A percentile compares a stretch with the other conserved stretches of the same genome.
phyloP scores from a whole-genome alignment of 306 rosid species.

The Spatholobus suberectus region DNA sequence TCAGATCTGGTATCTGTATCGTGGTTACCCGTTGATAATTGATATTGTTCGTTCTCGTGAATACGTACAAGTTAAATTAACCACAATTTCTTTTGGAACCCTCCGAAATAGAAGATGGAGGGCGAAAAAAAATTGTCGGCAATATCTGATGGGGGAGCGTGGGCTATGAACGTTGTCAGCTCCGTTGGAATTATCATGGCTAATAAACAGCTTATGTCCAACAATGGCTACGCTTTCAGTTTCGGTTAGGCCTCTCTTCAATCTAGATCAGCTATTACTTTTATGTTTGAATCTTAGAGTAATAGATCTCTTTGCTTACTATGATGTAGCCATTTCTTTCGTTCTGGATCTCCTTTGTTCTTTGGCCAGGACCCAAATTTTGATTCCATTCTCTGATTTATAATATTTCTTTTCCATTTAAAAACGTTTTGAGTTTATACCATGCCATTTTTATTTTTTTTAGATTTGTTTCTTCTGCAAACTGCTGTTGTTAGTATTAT shows the following conservation, averaged over 20 bases:
- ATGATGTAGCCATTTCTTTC: background rate
- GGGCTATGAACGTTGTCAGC: slow-evolving; percentile 87
- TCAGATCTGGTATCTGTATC: slow-evolving; percentile 41
- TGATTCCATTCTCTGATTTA: background rate
- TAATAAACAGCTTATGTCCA: slow-evolving; percentile 87
- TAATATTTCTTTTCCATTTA: background rate
- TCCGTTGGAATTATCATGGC: slow-evolving; percentile 92
- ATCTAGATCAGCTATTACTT: background rate
- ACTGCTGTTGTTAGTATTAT: too few species aligned
- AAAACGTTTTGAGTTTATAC: background rate
- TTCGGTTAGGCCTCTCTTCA: slow-evolving; percentile 57
- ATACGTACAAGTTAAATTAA: background rate
- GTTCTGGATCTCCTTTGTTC: slow-evolving; percentile 12
- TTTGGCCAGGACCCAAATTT: background rate
- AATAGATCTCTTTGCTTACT: slow-evolving; percentile 25
- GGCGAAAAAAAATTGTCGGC: slow-evolving; percentile 65
- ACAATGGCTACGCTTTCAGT: slow-evolving; percentile 68
- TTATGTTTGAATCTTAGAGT: slow-evolving; percentile 20
- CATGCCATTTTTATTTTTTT: too few species aligned
- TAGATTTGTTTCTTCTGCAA: too few species aligned
- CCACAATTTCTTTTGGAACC: background rate
- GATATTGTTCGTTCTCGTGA: background rate
- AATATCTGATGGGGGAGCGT: slow-evolving; percentile 79
- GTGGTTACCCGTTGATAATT: background rate
- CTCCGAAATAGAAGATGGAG: slow-evolving; percentile 52